Evolutionary conservation across 164 flowering plant species (phyloP), one percentile per base, ranked within the genome.

Genomic region (Vitis riparia): DNA sequence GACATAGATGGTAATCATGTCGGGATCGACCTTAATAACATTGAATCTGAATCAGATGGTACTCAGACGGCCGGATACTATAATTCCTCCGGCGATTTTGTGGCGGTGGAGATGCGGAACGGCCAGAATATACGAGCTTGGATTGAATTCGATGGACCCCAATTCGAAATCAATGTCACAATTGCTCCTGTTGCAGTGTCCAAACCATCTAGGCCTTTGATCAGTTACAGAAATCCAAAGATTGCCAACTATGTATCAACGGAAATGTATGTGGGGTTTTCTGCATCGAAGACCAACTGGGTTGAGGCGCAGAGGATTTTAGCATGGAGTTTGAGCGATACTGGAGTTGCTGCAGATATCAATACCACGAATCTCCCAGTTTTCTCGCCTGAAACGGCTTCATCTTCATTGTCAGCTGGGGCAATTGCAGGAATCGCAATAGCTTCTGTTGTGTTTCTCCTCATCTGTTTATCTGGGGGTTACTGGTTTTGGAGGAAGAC

Each of bases 261-360:
- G 1, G 77, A 82, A n/a, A 90, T 93, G 98, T 91, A 56, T 70
- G 87, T 89, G 1, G 98, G 97, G 51, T 93, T 93, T 68, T 91
- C 97, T 0, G 90, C 92, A 1, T 93, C 93, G 0, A 89, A 81
- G 60, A 76, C 84, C 7, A 74, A 70, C 2, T 88, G 91, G 89
- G 78, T 87, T 16, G 97, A 91, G 70, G 77, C 77, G 0, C 94
- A 83, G 71, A 80, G 93, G 74, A 65, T 93, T 56, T 68, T 91
- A 11, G 92, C 96, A 27, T 93, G 97, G 97, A 91, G 95, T 70
- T 83, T 89, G 3, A 87, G 88, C 60, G 88, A 87, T 56, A 62
- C 71, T 1, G 96, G 94, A 3, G 58, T 59, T 14, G 87, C 89
- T 0, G 75, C 84, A 59, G 89, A 84, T 7, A 77, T 92, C 1